Base-by-base conservation (phyloP, 805 yeast genomes). In the Zygosaccharomyces pseudorouxii region DNA sequence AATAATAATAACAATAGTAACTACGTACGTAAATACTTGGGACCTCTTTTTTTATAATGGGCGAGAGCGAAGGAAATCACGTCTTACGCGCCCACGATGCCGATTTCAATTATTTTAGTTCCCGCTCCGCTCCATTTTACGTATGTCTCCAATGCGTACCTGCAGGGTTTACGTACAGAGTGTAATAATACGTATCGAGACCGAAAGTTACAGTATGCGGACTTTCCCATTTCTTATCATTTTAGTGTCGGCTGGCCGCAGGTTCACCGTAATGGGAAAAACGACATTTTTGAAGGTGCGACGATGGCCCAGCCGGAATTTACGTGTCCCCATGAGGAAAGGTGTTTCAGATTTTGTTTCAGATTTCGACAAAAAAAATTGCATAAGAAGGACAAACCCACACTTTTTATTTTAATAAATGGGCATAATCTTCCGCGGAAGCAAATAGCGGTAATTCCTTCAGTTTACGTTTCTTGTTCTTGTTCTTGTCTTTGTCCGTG, bases 381-480 rank as follows among this genome's bases (percentile, higher is more conserved):
- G 28, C 7, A 8, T 3, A 7, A 25, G 10, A 25, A 25, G 28
- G 28, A 10, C 28, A 25, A 8, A n/a, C 20, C 22, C 9, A 16
- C 11, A 16, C 19, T 14, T 28, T 45, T 36, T 47, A 51, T n/a
- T 51, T 42, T 30, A 51, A 27, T 5, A 43, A 37, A 19, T 51
- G 46, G 23, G 92, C 83, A 63, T 89, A 89, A 52, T 86, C 96
- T 37, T 86, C 96, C 8, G 82, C 95, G 40, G 89, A 82, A 1
- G 96, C 97, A 71, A 89, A 90, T 18, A 81, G 74, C 19, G 97
- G 97, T 51, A 90, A 71, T 41, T 76, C 80, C 60, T 78, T 82
- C 59, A 86, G 70, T 65, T 78, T 82, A 40, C 73, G 68, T 62
- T 74, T 80, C 72, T 78, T 81, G 45, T 38, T 55, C 54, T 41